Percentiles rank a stretch among this genome's conserved stretches.
phyloP scores from a whole-genome alignment of 192 early-diverging fungal species.

The Umbelopsis ramanniana region DNA sequence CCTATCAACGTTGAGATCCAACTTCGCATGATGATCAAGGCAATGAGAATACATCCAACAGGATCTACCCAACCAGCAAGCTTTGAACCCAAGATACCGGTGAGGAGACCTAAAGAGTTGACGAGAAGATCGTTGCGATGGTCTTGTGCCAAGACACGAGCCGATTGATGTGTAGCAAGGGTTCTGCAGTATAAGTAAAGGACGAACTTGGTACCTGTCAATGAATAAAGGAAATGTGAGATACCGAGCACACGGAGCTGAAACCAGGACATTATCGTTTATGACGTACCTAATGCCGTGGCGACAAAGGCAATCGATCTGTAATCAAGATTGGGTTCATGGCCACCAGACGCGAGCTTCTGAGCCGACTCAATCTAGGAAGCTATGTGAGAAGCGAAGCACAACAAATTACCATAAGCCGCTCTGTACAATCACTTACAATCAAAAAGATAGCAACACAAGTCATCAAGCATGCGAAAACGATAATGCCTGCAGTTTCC shows the following conservation, averaged over 20 bases:
- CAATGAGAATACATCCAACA: constrained; percentile 68
- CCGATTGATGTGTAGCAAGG: constrained; percentile 60
- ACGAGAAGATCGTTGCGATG: constrained; percentile 79
- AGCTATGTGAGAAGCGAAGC: not conserved
- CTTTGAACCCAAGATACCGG: constrained; percentile 64
- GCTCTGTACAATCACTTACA: constrained; percentile 39
- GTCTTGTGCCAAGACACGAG: constrained; percentile 68
- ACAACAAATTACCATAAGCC: not conserved
- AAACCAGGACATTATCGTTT: not conserved
- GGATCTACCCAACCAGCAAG: constrained; percentile 75
- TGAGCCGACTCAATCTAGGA: constrained; percentile 62
- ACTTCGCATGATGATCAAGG: constrained; percentile 68
- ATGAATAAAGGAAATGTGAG: not conserved
- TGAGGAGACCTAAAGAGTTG: constrained; percentile 71
- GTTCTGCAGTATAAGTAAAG: constrained; percentile 73
- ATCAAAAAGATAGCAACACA: constrained; percentile 72
- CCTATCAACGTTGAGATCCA: constrained; percentile 68
- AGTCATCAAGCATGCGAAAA: constrained; percentile 80
- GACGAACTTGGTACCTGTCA: constrained; percentile 57
- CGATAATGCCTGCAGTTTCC: constrained; percentile 80
- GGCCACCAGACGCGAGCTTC: constrained; percentile 51
- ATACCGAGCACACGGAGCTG: not conserved
- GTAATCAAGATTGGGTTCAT: constrained; percentile 50
- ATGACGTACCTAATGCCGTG: constrained; percentile 52
- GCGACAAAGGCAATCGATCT: constrained; percentile 60